Evolutionary conservation across 768 basidiomycete genomes (phyloP).

Genomic region (Lentinula lateritia): DNA sequence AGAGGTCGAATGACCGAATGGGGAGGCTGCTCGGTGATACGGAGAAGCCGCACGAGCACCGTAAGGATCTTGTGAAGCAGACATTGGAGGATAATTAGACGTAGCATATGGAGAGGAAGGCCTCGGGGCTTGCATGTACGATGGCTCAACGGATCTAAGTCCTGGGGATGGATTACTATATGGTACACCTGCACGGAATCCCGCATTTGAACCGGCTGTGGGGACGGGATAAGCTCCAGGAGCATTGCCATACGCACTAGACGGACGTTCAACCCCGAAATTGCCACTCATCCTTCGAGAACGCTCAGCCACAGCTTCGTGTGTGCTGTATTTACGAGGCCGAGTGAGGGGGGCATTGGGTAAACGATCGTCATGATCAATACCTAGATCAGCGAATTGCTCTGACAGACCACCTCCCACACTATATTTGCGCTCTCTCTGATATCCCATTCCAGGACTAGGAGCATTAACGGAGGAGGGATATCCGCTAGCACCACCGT

Average conservation of each 20-base stretch:
- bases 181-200: constrained; percentile 20
- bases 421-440: constrained; percentile 29
- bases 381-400: constrained; percentile 37
- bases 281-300: constrained; percentile 34
- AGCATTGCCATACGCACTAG: constrained; percentile 18
- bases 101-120: constrained; percentile 27
- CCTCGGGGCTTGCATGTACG: constrained; percentile 21
- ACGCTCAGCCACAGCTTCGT: constrained; percentile 29
- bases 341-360: constrained; percentile 20
- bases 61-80: constrained; percentile 22
- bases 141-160: constrained; percentile 38
- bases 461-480: constrained; percentile 17
- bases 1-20: constrained; percentile 1
- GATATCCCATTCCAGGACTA: constrained; percentile 13
- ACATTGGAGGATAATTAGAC: constrained; percentile 26
- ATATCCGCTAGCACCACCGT: constrained; percentile 16
- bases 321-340: constrained; percentile 40
- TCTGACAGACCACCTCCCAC: constrained; percentile 23
- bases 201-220: background rate
- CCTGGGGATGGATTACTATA: constrained; percentile 42
- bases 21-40: background rate
- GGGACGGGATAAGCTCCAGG: constrained; percentile 20
- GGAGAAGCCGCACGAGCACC: constrained; percentile 11
- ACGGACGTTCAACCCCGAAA: constrained; percentile 22
- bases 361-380: constrained; percentile 32